A percentile compares a stretch with the other conserved stretches of the same genome.
These are phyloP conservation scores for Suhomyces bokatorum DNA, from an alignment of 1,139 yeast genomes.

Conservation along the genomic window DNA sequence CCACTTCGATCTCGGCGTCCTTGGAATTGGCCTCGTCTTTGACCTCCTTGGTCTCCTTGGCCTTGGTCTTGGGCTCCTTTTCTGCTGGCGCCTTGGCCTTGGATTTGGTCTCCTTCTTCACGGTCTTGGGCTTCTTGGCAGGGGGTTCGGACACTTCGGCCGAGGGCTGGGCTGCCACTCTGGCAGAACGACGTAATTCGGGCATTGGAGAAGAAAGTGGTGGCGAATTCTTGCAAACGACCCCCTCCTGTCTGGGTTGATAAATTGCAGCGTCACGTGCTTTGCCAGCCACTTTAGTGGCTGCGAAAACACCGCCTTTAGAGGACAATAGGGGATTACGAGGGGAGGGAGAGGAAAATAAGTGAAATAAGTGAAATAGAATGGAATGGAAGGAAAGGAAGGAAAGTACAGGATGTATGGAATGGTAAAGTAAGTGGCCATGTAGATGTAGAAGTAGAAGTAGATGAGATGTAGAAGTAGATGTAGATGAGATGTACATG, in stretches of 20 bases:
- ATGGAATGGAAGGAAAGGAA: too few relatives aligned
- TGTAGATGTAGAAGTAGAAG: too few relatives aligned
- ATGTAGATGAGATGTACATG: too few relatives aligned
- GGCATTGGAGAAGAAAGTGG: conserved; percentile 32
- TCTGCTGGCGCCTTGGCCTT: neutral
- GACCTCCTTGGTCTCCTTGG: conserved; percentile 4
- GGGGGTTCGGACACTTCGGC: conserved; percentile 19
- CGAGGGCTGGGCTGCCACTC: conserved; percentile 34
- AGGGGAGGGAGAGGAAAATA: too few relatives aligned
- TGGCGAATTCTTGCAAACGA: neutral
- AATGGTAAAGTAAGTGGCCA: too few relatives aligned
- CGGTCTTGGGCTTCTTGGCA: conserved; percentile 24
- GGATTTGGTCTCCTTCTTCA: conserved; percentile 3
- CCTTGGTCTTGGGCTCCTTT: conserved; percentile 4
- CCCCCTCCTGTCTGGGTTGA: conserved; percentile 2
- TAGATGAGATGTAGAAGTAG: too few relatives aligned
- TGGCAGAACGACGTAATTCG: conserved; percentile 55
- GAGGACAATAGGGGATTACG: too few relatives aligned
- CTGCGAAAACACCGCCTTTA: conserved; percentile 6
- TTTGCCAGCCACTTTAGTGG: conserved; percentile 4
- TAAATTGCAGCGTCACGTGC: conserved; percentile 6
- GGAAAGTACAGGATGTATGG: too few relatives aligned
- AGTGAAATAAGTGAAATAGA: too few relatives aligned
- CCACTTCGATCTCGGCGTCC: conserved; percentile 47
- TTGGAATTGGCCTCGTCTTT: conserved; percentile 13